Base-by-base conservation (phyloP, 129 eudicot genomes). In the Solidago caesia region DNA sequence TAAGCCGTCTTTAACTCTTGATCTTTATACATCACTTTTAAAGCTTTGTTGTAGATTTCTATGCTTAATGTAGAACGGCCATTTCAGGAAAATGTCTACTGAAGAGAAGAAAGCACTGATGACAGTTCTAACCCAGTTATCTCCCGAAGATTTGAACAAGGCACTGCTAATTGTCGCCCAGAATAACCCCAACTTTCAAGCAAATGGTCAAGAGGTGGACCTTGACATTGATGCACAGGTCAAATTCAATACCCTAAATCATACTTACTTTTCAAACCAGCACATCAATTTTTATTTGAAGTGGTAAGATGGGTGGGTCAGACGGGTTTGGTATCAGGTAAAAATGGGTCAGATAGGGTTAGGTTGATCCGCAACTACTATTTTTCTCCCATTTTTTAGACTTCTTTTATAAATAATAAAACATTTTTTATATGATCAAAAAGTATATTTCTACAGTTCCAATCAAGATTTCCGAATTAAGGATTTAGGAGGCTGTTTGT, bases 211-310 rank as follows among this genome's bases (percentile, higher is more conserved):
- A 33, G 86, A 84, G 61, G 97, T 94, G 52, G 93, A 87, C 60
- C 89, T 94, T 64, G 87, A 85, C 80, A 79, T 94, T 42, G 91
- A 94, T 70, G 86, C 87, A 16, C 96, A 81, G 98, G 98, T 93
- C 5, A 59, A 71, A 27, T 46, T 56, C 51, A 68, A 75, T 21
- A 64, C 44, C 71, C 66, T 56, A 9, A 49, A 51, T 51, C 27
- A 8, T n/a, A 4, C 57, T 64, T 2, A 67, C 9, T 42, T 26
- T 41, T 43, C 47, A 48, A 6, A 48, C 13, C 53, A 48, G 12
- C 53, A 48, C 53, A 48, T 48, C 53, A 48, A 48, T 2, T 48
- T 6, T 6, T 48, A 48, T 48, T 3, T 33, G 3, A 33, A 33
- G 39, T 3, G 3, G 39, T 6, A 48, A 48, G 9, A 48, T 8